Conservation (phyloP, 2,329 filamentous ascomycete genomes). For the Rosellinia necatrix region DNA sequence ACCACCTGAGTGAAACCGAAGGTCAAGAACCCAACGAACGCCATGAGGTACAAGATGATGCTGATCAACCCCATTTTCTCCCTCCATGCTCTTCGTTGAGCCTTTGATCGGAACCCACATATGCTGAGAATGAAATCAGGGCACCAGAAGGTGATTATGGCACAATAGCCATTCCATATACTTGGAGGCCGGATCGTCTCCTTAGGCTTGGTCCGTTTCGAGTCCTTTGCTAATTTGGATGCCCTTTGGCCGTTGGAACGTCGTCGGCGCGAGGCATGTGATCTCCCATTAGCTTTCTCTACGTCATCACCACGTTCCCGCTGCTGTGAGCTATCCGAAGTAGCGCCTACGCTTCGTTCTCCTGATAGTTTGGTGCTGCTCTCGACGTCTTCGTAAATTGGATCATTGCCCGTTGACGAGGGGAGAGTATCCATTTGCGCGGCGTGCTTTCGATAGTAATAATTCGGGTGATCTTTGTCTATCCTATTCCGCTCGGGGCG, state of each 20-base stretch:
- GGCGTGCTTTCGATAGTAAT: constrained; percentile 93
- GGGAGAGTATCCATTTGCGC: constrained; percentile 89
- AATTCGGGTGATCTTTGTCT: constrained; percentile 87
- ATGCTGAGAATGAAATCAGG: constrained; percentile 83
- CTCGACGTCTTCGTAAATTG: constrained; percentile 78
- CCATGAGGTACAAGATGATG: constrained; percentile 86
- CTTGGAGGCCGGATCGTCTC: constrained; percentile 78
- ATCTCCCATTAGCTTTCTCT: constrained; percentile 44
- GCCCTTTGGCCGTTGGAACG: constrained; percentile 62
- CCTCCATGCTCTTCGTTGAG: constrained; percentile 90
- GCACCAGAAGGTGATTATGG: constrained; percentile 91
- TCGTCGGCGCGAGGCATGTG: constrained; percentile 46
- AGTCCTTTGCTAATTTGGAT: constrained; percentile 59
- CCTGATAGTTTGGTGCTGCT: constrained; percentile 62
- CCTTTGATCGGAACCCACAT: constrained; percentile 83
- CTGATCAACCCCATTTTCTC: constrained; percentile 98
- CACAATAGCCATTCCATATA: constrained; percentile 94
- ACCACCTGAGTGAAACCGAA: constrained; percentile 94
- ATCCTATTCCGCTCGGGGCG: constrained; percentile 86
- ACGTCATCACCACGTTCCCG: constrained; percentile 43
- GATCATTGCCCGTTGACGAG: constrained; percentile 90
- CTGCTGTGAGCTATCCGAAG: constrained; percentile 50
- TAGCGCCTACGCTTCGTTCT: constrained; percentile 51
- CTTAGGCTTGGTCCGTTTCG: constrained; percentile 58
- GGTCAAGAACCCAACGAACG: constrained; percentile 89